Evolutionary conservation across 2,329 filamentous ascomycete species (phyloP).

Genomic region (Ceratocystis albifundus): DNA sequence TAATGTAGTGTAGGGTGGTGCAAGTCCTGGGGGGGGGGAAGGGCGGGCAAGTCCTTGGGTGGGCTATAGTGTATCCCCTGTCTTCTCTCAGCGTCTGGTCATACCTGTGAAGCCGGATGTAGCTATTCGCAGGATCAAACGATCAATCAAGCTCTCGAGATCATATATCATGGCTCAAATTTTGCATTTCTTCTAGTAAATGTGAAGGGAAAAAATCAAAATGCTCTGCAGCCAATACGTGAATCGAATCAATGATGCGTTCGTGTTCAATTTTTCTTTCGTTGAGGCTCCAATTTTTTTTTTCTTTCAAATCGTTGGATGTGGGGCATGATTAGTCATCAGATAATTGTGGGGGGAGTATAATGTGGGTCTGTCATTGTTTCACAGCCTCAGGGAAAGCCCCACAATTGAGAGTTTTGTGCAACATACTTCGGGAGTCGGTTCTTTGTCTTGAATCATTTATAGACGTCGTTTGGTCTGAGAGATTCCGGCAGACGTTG

Average conservation of each 20-base stretch:
- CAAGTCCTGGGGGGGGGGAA: neutral
- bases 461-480: too few species aligned
- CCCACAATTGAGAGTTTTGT: neutral
- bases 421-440: too few species aligned
- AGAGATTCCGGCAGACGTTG: too few species aligned
- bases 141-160: constrained; percentile 24
- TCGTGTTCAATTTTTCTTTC: neutral
- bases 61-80: neutral
- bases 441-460: too few species aligned
- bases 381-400: neutral
- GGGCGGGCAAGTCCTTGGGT: too few species aligned
- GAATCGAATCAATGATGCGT: constrained; percentile 19
- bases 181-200: neutral
- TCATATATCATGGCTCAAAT: constrained; percentile 22
- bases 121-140: constrained; percentile 23
- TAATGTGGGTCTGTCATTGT: neutral
- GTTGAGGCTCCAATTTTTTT: neutral
- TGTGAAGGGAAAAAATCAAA: constrained; percentile 12
- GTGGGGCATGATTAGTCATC: constrained; percentile 1
- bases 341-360: neutral
- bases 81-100: neutral
- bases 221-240: neutral
- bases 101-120: constrained; percentile 23
- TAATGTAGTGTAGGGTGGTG: neutral
- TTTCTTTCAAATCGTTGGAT: neutral